Base-by-base conservation (phyloP, 768 basidiomycete genomes). In the Suillus cothurnatus region DNA sequence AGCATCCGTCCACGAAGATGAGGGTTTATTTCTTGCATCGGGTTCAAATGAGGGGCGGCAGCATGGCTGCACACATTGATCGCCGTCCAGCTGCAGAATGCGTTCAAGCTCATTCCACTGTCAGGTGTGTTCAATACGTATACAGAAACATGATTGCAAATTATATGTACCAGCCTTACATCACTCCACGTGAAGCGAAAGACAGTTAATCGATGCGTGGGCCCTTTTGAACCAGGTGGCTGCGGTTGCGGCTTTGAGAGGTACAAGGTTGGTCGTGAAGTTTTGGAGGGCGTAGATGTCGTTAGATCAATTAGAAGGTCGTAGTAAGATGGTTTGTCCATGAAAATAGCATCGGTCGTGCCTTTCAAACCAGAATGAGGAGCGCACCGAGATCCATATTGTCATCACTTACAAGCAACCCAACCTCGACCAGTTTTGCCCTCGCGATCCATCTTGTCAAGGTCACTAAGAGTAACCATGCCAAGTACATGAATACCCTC, bases 181-280 rank as follows among this genome's bases (percentile, higher is more conserved):
- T 94, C 93, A 73, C 91, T 93, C 91, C 93, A 94, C 1, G 92
- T 86, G 71, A 93, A 94, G 58, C 89, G 84, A 31, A 91, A 83
- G 14, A 82, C 80, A 1, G 86, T 86, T 23, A 93, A 81, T 5
- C 84, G 80, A 73, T 89, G 82, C 6, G 83, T 81, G 3, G 84
- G 82, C 7, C 77, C 76, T 61, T 79, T 77, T 4, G 77, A 67
- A 32, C 71, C 73, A 8, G 79, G 69, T 19, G 79, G 77, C 39
- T 77, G 63, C 7, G 60, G 73, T 8, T 82, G 71, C 0, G 81
- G 80, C 70, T 85, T 85, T 7, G 91, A 86, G 3, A 86, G 71
- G 67, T 88, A 88, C 66, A 93, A 84, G 2, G 85, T 85, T 1
- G 92, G 92, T 57, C 89, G 83, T 26, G 88, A 83, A 19, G 83